phyloP scores from a whole-genome alignment of 192 early-diverging fungal species.

The Backusella tarrabulga region DNA sequence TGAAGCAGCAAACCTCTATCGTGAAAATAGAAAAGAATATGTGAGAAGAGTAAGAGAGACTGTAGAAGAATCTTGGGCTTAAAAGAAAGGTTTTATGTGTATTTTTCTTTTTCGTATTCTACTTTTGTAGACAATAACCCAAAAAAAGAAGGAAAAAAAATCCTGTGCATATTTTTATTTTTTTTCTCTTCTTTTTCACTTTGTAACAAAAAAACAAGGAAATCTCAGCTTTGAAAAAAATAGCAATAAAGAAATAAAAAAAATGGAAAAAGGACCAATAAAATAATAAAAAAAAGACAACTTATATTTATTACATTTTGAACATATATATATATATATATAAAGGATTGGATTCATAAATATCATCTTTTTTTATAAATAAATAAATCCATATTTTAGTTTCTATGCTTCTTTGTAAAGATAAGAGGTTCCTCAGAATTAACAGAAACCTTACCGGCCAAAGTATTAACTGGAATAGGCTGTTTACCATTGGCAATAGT shows the following conservation, averaged over 20 bases:
- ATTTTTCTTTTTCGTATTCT: not conserved
- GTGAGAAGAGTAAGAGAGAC: constrained; percentile 85
- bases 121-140: not conserved
- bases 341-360: not conserved
- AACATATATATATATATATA: not conserved
- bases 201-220: not conserved
- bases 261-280: not conserved
- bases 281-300: not conserved
- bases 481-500: not conserved
- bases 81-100: not conserved
- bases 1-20: constrained; percentile 91
- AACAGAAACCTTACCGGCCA: constrained; percentile 5
- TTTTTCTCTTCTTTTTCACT: not conserved
- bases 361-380: not conserved
- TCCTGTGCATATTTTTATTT: not conserved
- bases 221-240: not conserved
- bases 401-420: not conserved
- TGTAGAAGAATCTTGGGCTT: constrained; percentile 88
- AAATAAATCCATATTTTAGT: not conserved
- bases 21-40: constrained; percentile 95
- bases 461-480: constrained; percentile 2
- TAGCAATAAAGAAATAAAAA: not conserved
- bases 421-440: constrained; percentile 9
- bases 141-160: not conserved
- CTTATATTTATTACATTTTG: not conserved